Percentiles rank a stretch among this genome's conserved stretches.
Evolutionary conservation across 139 green algal genomes (phyloP).

Genomic region (Spirogloea muscicola): DNA sequence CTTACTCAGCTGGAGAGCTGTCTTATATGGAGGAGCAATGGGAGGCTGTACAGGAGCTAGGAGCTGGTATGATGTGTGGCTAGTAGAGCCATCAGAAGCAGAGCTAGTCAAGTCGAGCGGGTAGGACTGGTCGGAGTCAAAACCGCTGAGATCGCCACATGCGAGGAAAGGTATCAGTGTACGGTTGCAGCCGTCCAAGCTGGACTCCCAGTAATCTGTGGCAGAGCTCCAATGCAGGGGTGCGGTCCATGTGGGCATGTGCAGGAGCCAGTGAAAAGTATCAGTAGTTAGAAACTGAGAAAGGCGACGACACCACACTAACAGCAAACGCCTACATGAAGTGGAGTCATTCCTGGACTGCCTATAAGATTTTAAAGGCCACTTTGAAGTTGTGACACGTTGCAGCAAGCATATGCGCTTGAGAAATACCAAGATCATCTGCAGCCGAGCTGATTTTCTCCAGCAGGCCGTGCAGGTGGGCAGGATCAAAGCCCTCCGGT

Average conservation of each 20-base stretch:
- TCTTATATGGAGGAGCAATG: slow-evolving; percentile 78
- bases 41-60: slow-evolving; percentile 80
- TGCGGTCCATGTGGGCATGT: no score
- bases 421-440: no score
- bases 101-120: slow-evolving; percentile 52
- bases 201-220: slow-evolving; percentile 15
- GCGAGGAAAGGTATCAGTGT: slow-evolving; percentile 83
- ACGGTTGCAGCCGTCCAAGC: slow-evolving; percentile 33
- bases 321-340: no score
- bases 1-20: slow-evolving; percentile 55
- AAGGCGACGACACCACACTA: no score
- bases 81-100: slow-evolving; percentile 1
- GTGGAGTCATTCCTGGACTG: no score
- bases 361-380: no score
- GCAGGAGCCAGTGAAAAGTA: no score
- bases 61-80: slow-evolving; percentile 10
- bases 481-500: slow-evolving; percentile 63
- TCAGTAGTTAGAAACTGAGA: no score
- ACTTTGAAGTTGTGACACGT: no score
- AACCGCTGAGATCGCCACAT: slow-evolving; percentile 86
- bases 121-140: slow-evolving; percentile 87
- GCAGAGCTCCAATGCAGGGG: not conserved
- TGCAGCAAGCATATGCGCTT: no score
- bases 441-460: no score
- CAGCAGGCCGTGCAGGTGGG: slow-evolving; percentile 52